Evolutionary conservation across 768 basidiomycete species (phyloP).

Genomic region (Thelephora ganbajun): DNA sequence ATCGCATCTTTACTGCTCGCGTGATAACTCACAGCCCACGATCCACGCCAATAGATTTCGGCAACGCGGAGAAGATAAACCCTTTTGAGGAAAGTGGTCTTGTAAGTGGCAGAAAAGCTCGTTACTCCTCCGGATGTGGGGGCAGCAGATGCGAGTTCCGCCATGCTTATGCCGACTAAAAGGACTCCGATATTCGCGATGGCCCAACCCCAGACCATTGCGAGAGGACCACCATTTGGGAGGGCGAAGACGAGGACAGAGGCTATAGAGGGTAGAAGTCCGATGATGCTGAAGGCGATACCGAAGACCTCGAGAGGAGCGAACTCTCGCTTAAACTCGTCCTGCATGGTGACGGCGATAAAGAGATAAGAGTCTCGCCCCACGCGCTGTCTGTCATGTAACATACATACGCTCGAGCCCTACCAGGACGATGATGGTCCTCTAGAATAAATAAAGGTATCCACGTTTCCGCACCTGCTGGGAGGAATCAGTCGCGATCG

Average conservation of each 20-base stretch:
- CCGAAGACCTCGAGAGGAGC: constrained; percentile 45
- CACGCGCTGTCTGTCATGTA: too few relatives aligned
- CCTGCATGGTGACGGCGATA: not conserved
- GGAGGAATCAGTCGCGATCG: too few relatives aligned
- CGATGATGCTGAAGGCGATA: constrained; percentile 57
- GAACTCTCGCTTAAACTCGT: constrained; percentile 24
- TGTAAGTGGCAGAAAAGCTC: not conserved
- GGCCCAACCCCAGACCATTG: constrained; percentile 69
- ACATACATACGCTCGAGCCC: too few relatives aligned
- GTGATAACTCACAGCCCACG: constrained; percentile 40
- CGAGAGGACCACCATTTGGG: constrained; percentile 33
- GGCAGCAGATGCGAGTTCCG: constrained; percentile 54
- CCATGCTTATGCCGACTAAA: constrained; percentile 52
- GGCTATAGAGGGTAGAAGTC: constrained; percentile 52
- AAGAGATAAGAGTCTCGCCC: too few relatives aligned
- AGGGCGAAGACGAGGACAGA: constrained; percentile 10
- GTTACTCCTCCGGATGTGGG: constrained; percentile 60
- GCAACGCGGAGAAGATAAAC: constrained; percentile 38
- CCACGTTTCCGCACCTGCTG: too few relatives aligned
- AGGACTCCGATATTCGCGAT: constrained; percentile 51
- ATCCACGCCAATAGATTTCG: constrained; percentile 52
- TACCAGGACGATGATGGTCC: too few relatives aligned
- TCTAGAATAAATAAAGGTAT: too few relatives aligned
- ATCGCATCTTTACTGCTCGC: constrained; percentile 2
- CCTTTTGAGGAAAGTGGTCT: not conserved